Evolutionary conservation across 192 early-diverging fungal species (phyloP).

Genomic region (Coemansia sp.): DNA sequence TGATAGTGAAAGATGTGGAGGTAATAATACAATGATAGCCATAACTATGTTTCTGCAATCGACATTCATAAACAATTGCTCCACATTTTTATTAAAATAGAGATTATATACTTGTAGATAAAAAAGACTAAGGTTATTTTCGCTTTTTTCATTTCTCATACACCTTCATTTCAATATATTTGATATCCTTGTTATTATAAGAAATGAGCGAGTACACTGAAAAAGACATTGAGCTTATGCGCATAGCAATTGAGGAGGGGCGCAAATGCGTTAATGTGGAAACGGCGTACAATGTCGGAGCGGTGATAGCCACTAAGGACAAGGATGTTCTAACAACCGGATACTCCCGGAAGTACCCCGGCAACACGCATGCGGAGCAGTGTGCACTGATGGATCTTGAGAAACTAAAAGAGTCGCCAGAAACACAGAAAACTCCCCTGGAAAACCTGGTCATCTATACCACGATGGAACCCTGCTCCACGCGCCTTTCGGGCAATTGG

Average conservation of each 20-base stretch:
- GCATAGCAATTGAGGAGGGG: constrained; percentile 74
- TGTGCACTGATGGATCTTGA: constrained; percentile 74
- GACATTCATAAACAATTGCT: too few species aligned
- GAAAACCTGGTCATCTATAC: constrained; percentile 62
- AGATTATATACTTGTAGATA: too few species aligned
- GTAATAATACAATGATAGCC: too few species aligned
- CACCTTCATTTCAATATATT: background rate
- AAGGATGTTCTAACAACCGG: constrained; percentile 73
- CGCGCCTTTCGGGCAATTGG: constrained; percentile 79
- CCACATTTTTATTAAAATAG: too few species aligned
- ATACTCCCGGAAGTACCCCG: constrained; percentile 89
- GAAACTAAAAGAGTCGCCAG: background rate
- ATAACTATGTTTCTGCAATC: too few species aligned
- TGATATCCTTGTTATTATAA: background rate
- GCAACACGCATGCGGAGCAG: constrained; percentile 99
- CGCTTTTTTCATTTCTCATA: background rate
- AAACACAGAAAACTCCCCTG: background rate
- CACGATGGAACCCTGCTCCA: constrained; percentile 97
- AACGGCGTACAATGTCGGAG: constrained; percentile 93
- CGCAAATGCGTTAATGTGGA: constrained; percentile 67
- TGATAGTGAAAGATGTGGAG: too few species aligned
- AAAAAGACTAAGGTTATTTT: background rate
- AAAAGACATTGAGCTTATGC: constrained; percentile 68
- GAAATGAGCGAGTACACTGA: constrained; percentile 12
- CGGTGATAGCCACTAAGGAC: constrained; percentile 58